phyloP scores from a whole-genome alignment of 441 rosid genomes.

The Hura crepitans region DNA sequence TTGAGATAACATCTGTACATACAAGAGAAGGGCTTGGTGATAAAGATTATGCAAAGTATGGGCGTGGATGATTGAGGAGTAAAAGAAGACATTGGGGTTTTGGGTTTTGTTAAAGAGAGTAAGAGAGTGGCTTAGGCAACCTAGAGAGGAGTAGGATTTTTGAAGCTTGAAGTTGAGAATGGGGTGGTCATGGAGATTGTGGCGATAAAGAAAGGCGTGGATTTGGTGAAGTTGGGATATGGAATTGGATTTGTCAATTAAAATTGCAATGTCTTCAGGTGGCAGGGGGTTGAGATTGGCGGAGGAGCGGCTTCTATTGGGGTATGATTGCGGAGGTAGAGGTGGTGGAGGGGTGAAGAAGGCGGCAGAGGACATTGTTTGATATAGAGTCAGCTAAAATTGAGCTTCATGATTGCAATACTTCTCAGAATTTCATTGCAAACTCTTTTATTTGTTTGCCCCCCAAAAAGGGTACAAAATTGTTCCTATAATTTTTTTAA shows the following conservation, averaged over 20 bases:
- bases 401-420: not conserved
- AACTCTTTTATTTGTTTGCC: too few relatives aligned
- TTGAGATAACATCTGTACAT: constrained; percentile 42
- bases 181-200: constrained; percentile 44
- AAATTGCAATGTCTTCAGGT: constrained; percentile 36
- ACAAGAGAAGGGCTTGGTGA: constrained; percentile 38
- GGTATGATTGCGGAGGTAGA: constrained; percentile 23
- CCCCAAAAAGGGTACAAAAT: too few relatives aligned
- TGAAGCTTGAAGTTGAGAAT: constrained; percentile 65
- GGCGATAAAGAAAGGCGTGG: constrained; percentile 66
- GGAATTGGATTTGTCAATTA: constrained; percentile 41
- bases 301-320: constrained; percentile 13
- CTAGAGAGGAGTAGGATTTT: constrained; percentile 58
- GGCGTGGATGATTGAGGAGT: constrained; percentile 50
- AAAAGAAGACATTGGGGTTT: constrained; percentile 49
- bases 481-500: too few relatives aligned
- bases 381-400: not conserved
- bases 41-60: constrained; percentile 35
- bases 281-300: constrained; percentile 20
- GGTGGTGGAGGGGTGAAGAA: constrained; percentile 20
- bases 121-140: constrained; percentile 40
- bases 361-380: constrained; percentile 36
- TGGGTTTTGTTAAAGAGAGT: constrained; percentile 44
- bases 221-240: constrained; percentile 38
- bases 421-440: too few relatives aligned